A percentile compares a stretch with the other conserved stretches of the same genome.
phyloP scores from a whole-genome alignment of 1,284 basidiomycete species.

The Coriolopsis trogii region DNA sequence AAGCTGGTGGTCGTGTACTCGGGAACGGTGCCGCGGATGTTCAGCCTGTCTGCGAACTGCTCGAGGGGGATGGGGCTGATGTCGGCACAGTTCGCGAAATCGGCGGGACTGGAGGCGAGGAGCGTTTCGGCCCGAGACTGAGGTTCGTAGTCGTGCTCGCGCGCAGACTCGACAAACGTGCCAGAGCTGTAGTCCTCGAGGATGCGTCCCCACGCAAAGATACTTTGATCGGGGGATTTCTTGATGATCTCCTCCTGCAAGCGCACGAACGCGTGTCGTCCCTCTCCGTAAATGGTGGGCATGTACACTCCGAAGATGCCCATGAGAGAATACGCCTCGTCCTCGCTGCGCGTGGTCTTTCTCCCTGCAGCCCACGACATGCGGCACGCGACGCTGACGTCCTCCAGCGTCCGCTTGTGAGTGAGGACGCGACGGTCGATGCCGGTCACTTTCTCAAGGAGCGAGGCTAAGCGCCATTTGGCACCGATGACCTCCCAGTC shows the following conservation, averaged over 20 bases:
- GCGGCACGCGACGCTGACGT: constrained; percentile 21
- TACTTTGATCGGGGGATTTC: constrained; percentile 17
- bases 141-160: constrained; percentile 17
- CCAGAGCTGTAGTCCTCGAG: constrained; percentile 12
- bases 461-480: constrained; percentile 11
- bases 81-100: constrained; percentile 12
- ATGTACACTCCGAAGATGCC: constrained; percentile 22
- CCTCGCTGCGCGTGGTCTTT: constrained; percentile 13
- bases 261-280: constrained; percentile 16
- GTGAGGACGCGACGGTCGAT: constrained; percentile 18
- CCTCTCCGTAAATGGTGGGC: constrained; percentile 21
- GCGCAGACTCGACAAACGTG: constrained; percentile 5
- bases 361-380: constrained; percentile 22
- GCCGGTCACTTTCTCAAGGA: constrained; percentile 18
- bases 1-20: constrained; percentile 13
- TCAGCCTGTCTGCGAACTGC: constrained; percentile 5
- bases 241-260: constrained; percentile 21
- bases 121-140: constrained; percentile 10
- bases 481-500: constrained; percentile 16
- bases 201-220: constrained; percentile 19
- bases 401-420: constrained; percentile 10
- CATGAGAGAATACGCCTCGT: constrained; percentile 23
- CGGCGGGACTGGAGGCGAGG: constrained; percentile 16
- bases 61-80: constrained; percentile 6
- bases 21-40: constrained; percentile 8